phyloP scores from a whole-genome alignment of 2,329 filamentous ascomycete species.

The Scortechinia acanthostroma region DNA sequence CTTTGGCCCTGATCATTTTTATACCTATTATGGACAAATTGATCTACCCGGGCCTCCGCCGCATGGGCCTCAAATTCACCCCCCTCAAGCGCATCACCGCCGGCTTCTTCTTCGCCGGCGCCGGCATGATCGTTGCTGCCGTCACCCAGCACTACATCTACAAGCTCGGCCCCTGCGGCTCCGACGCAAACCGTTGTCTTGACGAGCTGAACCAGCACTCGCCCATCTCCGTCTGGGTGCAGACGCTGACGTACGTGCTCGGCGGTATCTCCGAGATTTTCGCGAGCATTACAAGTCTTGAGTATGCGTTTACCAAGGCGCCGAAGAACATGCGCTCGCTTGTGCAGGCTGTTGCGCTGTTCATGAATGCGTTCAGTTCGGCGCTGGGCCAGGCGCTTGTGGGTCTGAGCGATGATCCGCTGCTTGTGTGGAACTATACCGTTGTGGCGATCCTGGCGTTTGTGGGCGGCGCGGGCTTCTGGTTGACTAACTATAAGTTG shows the following conservation, averaged over 20 bases:
- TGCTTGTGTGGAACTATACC: constrained; percentile 68
- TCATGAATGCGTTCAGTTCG: constrained; percentile 64
- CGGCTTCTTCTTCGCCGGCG: constrained; percentile 59
- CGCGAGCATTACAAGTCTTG: constrained; percentile 52
- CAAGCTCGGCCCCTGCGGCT: constrained; percentile 50
- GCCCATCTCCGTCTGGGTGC: constrained; percentile 57
- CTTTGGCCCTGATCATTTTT: constrained; percentile 69
- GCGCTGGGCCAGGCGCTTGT: constrained; percentile 67
- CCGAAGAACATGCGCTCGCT: constrained; percentile 75
- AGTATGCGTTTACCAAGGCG: constrained; percentile 73
- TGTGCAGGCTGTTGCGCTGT: constrained; percentile 64
- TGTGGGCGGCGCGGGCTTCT: constrained; percentile 58
- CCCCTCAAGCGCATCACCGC: constrained; percentile 70
- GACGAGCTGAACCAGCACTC: no score
- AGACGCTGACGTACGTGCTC: constrained; percentile 40
- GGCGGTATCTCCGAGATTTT: constrained; percentile 44
- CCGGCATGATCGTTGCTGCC: constrained; percentile 51
- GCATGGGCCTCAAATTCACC: constrained; percentile 56
- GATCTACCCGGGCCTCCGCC: constrained; percentile 63
- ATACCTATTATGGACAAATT: constrained; percentile 65
- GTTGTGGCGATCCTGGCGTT: constrained; percentile 54
- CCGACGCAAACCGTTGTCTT: no score
- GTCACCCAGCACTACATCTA: constrained; percentile 55
- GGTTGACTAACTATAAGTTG: constrained; percentile 58
- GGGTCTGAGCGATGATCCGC: constrained; percentile 51